A percentile compares a stretch with the other conserved stretches of the same genome.
phyloP scores from a whole-genome alignment of 2,329 filamentous ascomycete genomes.

The Clarireedia paspali region DNA sequence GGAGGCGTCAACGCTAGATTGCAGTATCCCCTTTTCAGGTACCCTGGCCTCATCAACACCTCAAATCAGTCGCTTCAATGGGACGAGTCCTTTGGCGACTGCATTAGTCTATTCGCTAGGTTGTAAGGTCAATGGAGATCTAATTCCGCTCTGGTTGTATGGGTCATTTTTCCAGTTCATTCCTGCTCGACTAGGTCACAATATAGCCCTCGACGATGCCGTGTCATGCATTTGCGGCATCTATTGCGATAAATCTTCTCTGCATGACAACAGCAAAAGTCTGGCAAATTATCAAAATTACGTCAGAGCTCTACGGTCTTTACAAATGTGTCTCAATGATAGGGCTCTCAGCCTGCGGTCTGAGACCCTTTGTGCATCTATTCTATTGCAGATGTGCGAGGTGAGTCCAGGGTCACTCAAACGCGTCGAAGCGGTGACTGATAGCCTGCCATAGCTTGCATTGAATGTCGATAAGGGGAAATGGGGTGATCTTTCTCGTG shows the following conservation, averaged over 20 bases:
- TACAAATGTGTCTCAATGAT: constrained; percentile 7
- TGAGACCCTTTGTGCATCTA: constrained; percentile 15
- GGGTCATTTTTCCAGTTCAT: constrained; percentile 13
- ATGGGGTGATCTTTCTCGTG: constrained; percentile 13
- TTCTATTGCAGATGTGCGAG: constrained; percentile 15
- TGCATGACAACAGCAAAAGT: not conserved
- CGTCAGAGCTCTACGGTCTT: constrained; percentile 9
- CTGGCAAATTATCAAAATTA: constrained; percentile 7
- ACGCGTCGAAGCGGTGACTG: not conserved
- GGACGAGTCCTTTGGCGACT: constrained; percentile 4
- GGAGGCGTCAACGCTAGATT: not conserved
- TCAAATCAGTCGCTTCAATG: not conserved
- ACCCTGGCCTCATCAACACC: not conserved
- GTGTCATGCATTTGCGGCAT: constrained; percentile 12
- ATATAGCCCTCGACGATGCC: constrained; percentile 14
- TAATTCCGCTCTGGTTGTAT: constrained; percentile 7
- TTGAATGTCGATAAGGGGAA: constrained; percentile 10
- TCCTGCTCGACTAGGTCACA: constrained; percentile 11
- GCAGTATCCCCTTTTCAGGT: not conserved
- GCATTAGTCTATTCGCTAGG: constrained; percentile 12
- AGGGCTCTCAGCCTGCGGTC: not conserved
- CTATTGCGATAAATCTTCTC: constrained; percentile 4
- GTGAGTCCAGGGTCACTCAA: not conserved
- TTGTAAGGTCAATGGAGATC: constrained; percentile 4
- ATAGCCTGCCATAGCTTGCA: constrained; percentile 1